Evolutionary conservation across 1,139 yeast species (phyloP).

Genomic region (Geotrichum reessii): DNA sequence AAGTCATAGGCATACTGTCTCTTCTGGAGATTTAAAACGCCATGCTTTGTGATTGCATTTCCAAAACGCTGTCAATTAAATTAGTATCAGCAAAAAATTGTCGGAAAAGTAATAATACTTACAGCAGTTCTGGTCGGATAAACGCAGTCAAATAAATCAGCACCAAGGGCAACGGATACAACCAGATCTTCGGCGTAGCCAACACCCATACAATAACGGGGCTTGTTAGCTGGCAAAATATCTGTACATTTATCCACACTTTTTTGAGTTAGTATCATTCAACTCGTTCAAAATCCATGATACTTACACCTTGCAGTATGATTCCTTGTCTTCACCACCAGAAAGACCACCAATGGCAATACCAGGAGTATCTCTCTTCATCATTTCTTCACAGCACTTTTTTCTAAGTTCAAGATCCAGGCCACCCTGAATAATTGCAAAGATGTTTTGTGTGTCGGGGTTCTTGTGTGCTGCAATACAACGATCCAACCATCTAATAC

Average conservation of each 20-base stretch:
- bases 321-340: slow-evolving; percentile 43
- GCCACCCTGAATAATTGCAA: slow-evolving; percentile 46
- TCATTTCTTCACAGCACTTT: slow-evolving; percentile 41
- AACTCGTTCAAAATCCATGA: background rate
- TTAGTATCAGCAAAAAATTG: background rate
- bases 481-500: slow-evolving; percentile 43
- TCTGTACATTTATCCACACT: slow-evolving; percentile 39
- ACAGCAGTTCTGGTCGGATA: slow-evolving; percentile 44
- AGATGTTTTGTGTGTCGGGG: slow-evolving; percentile 41
- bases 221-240: slow-evolving; percentile 39
- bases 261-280: slow-evolving; percentile 1
- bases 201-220: slow-evolving; percentile 45
- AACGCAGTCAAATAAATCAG: slow-evolving; percentile 44
- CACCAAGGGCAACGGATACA: slow-evolving; percentile 44
- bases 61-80: slow-evolving; percentile 35
- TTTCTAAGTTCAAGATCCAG: slow-evolving; percentile 38
- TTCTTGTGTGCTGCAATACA: slow-evolving; percentile 43
- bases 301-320: slow-evolving; percentile 36
- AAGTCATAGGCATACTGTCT: slow-evolving; percentile 35
- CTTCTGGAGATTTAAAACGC: slow-evolving; percentile 37
- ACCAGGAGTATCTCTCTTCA: slow-evolving; percentile 43
- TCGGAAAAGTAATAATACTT: slow-evolving; percentile 12
- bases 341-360: slow-evolving; percentile 45
- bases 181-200: slow-evolving; percentile 45
- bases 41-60: slow-evolving; percentile 41